These are phyloP conservation scores for Aureobasidium pullulans DNA, from an alignment of 2,329 filamentous ascomycete genomes.

Conservation along the genomic window DNA sequence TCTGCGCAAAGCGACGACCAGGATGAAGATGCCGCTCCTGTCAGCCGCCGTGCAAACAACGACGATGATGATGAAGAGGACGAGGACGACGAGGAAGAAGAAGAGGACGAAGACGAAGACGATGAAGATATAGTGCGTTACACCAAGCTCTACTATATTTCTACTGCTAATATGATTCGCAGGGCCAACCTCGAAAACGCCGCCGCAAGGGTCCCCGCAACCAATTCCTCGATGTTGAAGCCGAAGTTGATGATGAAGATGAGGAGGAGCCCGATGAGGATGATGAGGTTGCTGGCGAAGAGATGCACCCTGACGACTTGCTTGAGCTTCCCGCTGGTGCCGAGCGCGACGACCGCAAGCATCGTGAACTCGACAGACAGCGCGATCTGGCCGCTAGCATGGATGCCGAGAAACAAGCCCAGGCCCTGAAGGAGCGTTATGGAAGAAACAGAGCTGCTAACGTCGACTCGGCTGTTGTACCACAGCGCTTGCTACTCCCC, in stretches of 20 bases:
- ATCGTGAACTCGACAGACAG: constrained; percentile 87
- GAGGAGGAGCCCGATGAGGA: constrained; percentile 84
- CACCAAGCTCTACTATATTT: constrained; percentile 15
- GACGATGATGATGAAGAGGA: constrained; percentile 60
- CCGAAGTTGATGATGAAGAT: constrained; percentile 91
- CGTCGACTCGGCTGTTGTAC: constrained; percentile 67
- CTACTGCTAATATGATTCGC: constrained; percentile 10
- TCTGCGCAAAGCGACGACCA: constrained; percentile 26
- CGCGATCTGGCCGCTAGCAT: constrained; percentile 80
- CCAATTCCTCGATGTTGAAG: constrained; percentile 94
- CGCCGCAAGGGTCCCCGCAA: constrained; percentile 65
- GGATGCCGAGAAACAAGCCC: constrained; percentile 89
- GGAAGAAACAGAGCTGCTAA: constrained; percentile 61
- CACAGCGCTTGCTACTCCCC: constrained; percentile 78
- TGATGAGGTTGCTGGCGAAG: constrained; percentile 75
- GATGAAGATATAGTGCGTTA: constrained; percentile 26
- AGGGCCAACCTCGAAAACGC: constrained; percentile 73
- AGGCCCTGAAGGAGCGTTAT: constrained; percentile 79
- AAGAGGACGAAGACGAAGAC: constrained; percentile 46
- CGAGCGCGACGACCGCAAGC: constrained; percentile 81
- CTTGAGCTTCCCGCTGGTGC: constrained; percentile 66
- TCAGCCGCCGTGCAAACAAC: constrained; percentile 39
- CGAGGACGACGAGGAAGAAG: constrained; percentile 52
- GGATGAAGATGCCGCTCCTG: constrained; percentile 41
- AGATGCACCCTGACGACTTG: constrained; percentile 84